Evolutionary conservation across 805 yeast species (phyloP), one percentile per base, ranked within the genome.

Genomic region (Lachancea fermentati): DNA sequence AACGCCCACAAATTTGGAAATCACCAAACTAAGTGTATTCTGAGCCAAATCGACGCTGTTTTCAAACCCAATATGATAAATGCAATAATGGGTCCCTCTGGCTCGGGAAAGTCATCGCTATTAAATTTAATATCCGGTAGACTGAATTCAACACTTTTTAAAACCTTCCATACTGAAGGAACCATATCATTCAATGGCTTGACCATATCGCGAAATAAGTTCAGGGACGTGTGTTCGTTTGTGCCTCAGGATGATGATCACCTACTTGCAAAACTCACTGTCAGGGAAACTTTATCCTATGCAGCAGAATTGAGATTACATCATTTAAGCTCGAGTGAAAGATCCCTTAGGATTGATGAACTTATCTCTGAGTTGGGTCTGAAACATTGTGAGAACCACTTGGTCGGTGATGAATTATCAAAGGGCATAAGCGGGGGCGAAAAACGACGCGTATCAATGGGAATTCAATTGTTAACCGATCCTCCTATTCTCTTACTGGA

Each of bases 341-440:
- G 81, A 4, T 50, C 65, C 2, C 40, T 49, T 1, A 67, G 72
- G 15, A 78, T 85, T 29, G 72, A 75, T 32, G 70, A 68, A 1
- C 55, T 86, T n/a, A 77, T 86, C 32, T 52, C 75, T n/a, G 75
- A 73, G 44, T 75, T 76, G 61, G 94, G 93, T 0, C 67, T 87
- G 37, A 64, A 68, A 64, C 87, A 82, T 43, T 85, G 95, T 66
- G 86, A 86, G 16, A 80, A 86, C 50, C 83, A 81, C 0, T 61
- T 83, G 60, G 72, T 81, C 36, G 87, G 86, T 3, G 68, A 72
- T 48, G 82, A 77, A 33, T 57, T 72, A 29, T 62, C 67, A 1
- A 80, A 79, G 52, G 87, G 87, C 25, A 75, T 91, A 11, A 83
- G 93, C 13, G 96, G 96, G 13, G 96, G 96, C 48, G 96, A 88